Evolutionary conservation across 345 rosid species (phyloP).

Genomic region (Brassica nigra): DNA sequence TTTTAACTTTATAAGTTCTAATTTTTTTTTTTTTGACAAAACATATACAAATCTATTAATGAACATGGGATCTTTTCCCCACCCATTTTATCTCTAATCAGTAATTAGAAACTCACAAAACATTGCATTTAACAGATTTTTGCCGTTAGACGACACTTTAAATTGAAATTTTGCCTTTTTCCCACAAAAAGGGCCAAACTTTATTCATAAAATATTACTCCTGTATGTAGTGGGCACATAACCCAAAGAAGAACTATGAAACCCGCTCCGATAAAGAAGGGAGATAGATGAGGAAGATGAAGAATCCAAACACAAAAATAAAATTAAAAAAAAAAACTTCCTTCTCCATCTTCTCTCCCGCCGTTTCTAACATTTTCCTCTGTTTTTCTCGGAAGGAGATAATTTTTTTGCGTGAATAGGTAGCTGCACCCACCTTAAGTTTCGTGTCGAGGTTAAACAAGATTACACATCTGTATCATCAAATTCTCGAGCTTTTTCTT

Average conservation of each 20-base stretch:
- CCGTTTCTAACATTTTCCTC: not conserved
- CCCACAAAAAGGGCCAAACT: not conserved
- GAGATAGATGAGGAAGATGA: not conserved
- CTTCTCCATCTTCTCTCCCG: not conserved
- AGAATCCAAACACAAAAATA: not conserved
- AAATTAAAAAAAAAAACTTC: not conserved
- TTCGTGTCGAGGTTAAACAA: constrained; percentile 13
- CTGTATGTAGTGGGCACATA: not conserved
- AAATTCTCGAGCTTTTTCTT: not conserved
- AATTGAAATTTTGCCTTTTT: too few species aligned
- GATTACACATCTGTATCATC: not conserved
- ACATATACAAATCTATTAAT: not conserved
- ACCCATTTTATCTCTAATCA: not conserved
- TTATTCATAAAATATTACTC: not conserved
- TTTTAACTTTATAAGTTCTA: not conserved
- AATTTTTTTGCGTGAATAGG: not conserved
- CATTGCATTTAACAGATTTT: not conserved
- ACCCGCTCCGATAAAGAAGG: not conserved
- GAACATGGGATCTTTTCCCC: not conserved
- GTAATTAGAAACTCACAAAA: not conserved
- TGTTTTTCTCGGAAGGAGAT: not conserved
- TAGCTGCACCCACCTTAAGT: constrained; percentile 8
- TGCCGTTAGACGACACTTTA: not conserved
- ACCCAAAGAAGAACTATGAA: not conserved
- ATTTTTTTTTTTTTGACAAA: not conserved